Base-by-base conservation (phyloP, 1,284 basidiomycete species). In the Volvariella volvacea region DNA sequence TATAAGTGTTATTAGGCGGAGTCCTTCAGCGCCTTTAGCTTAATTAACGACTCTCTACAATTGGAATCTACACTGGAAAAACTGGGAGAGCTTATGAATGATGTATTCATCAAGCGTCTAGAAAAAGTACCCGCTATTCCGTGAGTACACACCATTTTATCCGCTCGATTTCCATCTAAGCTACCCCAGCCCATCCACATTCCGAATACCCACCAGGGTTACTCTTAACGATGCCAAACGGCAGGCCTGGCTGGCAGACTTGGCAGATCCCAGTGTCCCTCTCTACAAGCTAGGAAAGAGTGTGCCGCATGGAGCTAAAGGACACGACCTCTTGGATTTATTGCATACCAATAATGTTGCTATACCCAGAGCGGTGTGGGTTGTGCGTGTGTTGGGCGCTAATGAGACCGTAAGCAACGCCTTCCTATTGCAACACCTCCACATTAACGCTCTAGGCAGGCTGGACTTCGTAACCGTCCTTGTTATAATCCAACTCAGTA, bases 241-340 rank as follows among this genome's bases (percentile, higher is more conserved):
- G 3, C 78, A 87, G 52, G 76, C 88, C 15, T 99, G 94, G 84
- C 87, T 97, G 55, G 76, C 80, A 8, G 95, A 98, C 54, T 79
- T 99, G 14, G 90, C 93, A 12, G 88, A 97, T 55, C 85, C 92
- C 0, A 70, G 79, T 19, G 85, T 98, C 2, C 95, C 96, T 0
- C 73, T 99, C 3, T 72, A 84, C 51, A 93, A 91, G 53, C 75
- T 99, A 3, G 88, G 86, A 12, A 89, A 88, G 58, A 90, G 82
- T 56, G 88, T 99, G 0, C 95, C 95, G 0, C 92, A 98, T 58
- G 92, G 92, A 0, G 89, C 88, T 31, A 92, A 92, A 59, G 93
- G 92, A 2, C 83, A 91, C 52, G 92, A 95, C 54, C 73, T 97
- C 19, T 72, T 99, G 42, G 93, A 97, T 50, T 74, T 94, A 50